Percentiles rank a stretch among this genome's conserved stretches.
These are phyloP conservation scores for Trichoderma koningii DNA, from an alignment of 2,329 filamentous ascomycete species.

Conservation along the genomic window DNA sequence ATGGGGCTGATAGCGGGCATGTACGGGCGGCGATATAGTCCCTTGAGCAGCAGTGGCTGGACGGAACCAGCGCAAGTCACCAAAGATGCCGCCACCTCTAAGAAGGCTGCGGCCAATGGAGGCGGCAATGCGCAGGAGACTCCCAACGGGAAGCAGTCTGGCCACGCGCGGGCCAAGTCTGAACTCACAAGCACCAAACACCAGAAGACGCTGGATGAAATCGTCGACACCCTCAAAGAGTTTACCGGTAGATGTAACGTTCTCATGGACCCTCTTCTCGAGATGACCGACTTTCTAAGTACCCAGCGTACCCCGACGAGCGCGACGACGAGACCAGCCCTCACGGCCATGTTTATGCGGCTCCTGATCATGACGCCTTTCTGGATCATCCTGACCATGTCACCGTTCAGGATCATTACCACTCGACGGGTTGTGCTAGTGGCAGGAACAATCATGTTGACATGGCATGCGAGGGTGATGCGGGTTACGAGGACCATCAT, in stretches of 20 bases:
- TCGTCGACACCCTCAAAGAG: slow-evolving; percentile 87
- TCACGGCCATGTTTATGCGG: slow-evolving; percentile 86
- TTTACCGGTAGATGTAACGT: slow-evolving; percentile 93
- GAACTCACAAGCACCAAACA: slow-evolving; percentile 70
- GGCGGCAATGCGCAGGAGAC: slow-evolving; percentile 34
- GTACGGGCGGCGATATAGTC: slow-evolving; percentile 88
- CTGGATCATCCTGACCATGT: slow-evolving; percentile 81
- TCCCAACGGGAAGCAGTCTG: slow-evolving; percentile 36
- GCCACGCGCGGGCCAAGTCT: slow-evolving; percentile 50
- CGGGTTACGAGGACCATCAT: slow-evolving; percentile 83
- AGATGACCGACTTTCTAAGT: slow-evolving; percentile 89
- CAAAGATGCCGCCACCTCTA: slow-evolving; percentile 34
- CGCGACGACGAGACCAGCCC: slow-evolving; percentile 83
- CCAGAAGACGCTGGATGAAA: slow-evolving; percentile 95
- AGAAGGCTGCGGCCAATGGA: slow-evolving; percentile 30
- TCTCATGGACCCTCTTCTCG: slow-evolving; percentile 82
- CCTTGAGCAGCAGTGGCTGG: slow-evolving; percentile 82
- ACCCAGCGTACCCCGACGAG: slow-evolving; percentile 88
- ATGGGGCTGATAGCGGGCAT: slow-evolving; percentile 81
- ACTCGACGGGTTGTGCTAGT: slow-evolving; percentile 81
- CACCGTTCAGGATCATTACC: slow-evolving; percentile 82
- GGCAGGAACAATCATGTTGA: slow-evolving; percentile 81
- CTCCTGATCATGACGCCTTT: slow-evolving; percentile 85
- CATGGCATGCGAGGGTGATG: slow-evolving; percentile 88
- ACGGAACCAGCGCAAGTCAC: slow-evolving; percentile 49